phyloP scores from a whole-genome alignment of 129 eudicot genomes.

The Calendula officinalis region DNA sequence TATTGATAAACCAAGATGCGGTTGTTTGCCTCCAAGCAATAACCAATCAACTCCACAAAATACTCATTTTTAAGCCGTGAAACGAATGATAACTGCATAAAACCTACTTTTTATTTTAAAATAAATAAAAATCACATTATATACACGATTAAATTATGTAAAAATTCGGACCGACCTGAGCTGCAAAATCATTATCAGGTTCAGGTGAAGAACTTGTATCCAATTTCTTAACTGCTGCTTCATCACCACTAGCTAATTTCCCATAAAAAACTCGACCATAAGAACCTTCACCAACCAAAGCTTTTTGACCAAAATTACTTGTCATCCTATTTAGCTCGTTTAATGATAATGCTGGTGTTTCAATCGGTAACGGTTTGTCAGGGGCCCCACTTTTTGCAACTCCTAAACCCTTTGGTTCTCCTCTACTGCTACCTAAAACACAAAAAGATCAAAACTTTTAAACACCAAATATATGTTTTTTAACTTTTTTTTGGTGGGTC shows the following conservation, averaged over 20 bases:
- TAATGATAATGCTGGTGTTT: constrained; percentile 45
- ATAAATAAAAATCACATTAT: too few species aligned
- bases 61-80: constrained; percentile 60
- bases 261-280: constrained; percentile 58
- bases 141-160: too few species aligned
- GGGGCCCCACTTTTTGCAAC: constrained; percentile 39
- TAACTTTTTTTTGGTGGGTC: too few species aligned
- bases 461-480: background rate
- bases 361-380: constrained; percentile 41
- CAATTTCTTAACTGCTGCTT: constrained; percentile 50
- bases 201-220: constrained; percentile 51
- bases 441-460: too few species aligned
- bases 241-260: constrained; percentile 38
- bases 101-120: too few species aligned
- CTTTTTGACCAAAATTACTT: constrained; percentile 39
- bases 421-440: constrained; percentile 54
- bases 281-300: constrained; percentile 65
- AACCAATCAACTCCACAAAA: constrained; percentile 51
- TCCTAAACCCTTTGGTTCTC: constrained; percentile 51
- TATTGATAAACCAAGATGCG: constrained; percentile 57
- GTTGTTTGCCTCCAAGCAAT: constrained; percentile 53
- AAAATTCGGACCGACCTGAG: constrained; percentile 35
- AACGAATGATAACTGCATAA: constrained; percentile 50
- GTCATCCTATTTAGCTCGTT: constrained; percentile 48
- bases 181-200: constrained; percentile 44